Conservation (phyloP, 768 basidiomycete genomes). For the Pisolithus microcarpus region DNA sequence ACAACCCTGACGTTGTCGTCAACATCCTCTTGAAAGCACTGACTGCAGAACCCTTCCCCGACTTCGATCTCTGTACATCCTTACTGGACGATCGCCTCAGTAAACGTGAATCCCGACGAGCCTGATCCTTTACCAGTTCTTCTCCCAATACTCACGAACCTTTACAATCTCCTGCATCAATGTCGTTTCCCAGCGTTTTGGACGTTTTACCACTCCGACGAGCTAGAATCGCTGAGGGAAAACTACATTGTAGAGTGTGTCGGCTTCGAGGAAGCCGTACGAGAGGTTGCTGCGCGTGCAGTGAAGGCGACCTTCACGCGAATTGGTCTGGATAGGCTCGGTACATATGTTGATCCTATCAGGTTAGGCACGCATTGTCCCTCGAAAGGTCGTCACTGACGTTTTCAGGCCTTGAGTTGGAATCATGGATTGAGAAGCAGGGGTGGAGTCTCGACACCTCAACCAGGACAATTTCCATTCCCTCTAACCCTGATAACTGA, state of each 20-base stretch:
- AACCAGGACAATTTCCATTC: conserved; percentile 55
- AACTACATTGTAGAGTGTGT: conserved; percentile 81
- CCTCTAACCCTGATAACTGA: conserved; percentile 85
- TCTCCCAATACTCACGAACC: conserved; percentile 58
- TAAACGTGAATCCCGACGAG: conserved; percentile 56
- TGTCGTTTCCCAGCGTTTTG: conserved; percentile 89
- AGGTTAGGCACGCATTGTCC: conserved; percentile 32
- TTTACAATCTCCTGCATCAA: conserved; percentile 67
- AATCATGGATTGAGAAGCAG: conserved; percentile 52
- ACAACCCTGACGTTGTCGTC: conserved; percentile 88
- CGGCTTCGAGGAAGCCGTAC: conserved; percentile 79
- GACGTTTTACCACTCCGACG: conserved; percentile 62
- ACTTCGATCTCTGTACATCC: conserved; percentile 92
- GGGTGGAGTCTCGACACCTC: conserved; percentile 58
- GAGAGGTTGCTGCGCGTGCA: conserved; percentile 70
- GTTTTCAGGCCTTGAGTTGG: conserved; percentile 46
- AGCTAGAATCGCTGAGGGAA: conserved; percentile 65
- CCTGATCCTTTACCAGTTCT: conserved; percentile 72
- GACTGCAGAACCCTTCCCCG: conserved; percentile 77
- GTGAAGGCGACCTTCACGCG: conserved; percentile 73
- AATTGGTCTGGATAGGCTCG: conserved; percentile 60
- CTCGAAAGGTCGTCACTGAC: neutral
- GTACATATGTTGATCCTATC: conserved; percentile 63
- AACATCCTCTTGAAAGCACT: conserved; percentile 93
- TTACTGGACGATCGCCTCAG: conserved; percentile 74